These are phyloP conservation scores for Skeletonema marinoi DNA, from an alignment of 108 stramenopile genomes.

Conservation along the genomic window DNA sequence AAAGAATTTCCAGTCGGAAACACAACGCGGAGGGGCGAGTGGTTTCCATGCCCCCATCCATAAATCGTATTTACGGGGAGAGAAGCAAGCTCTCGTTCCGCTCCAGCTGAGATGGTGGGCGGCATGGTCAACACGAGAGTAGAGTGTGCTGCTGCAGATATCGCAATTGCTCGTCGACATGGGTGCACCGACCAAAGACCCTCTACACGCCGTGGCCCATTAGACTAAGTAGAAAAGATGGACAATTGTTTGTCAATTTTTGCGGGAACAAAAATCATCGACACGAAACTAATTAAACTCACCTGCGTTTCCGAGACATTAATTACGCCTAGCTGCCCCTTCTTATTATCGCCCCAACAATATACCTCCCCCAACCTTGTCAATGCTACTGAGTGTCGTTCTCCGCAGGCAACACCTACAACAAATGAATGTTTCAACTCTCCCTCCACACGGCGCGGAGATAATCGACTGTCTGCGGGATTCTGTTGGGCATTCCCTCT, in stretches of 20 bases:
- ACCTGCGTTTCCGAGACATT: neutral
- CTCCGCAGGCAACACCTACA: conserved; percentile 79
- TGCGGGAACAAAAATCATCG: neutral
- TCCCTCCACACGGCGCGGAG: conserved; percentile 71
- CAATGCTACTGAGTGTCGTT: conserved; percentile 81
- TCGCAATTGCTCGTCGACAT: conserved; percentile 58
- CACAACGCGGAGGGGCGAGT: conserved; percentile 65
- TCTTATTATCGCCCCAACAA: conserved; percentile 83
- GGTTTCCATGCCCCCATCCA: conserved; percentile 86
- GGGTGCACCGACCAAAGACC: conserved; percentile 59
- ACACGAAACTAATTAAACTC: neutral
- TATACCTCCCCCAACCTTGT: conserved; percentile 74
- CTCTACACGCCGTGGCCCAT: conserved; percentile 67
- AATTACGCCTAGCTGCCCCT: conserved; percentile 69
- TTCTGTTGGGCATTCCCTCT: no score
- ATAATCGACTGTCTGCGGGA: conserved; percentile 31
- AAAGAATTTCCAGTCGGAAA: conserved; percentile 39
- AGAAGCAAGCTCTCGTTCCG: conserved; percentile 20
- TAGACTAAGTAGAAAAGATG: neutral
- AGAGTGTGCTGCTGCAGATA: conserved; percentile 82
- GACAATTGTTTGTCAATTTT: neutral
- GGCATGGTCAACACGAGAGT: conserved; percentile 70
- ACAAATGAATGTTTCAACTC: conserved; percentile 61
- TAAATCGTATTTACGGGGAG: conserved; percentile 74
- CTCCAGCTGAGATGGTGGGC: conserved; percentile 19